Percentiles rank a stretch among this genome's conserved stretches.
These are phyloP conservation scores for Podospora pseudocomata DNA, from an alignment of 495 filamentous ascomycete species.

Conservation along the genomic window DNA sequence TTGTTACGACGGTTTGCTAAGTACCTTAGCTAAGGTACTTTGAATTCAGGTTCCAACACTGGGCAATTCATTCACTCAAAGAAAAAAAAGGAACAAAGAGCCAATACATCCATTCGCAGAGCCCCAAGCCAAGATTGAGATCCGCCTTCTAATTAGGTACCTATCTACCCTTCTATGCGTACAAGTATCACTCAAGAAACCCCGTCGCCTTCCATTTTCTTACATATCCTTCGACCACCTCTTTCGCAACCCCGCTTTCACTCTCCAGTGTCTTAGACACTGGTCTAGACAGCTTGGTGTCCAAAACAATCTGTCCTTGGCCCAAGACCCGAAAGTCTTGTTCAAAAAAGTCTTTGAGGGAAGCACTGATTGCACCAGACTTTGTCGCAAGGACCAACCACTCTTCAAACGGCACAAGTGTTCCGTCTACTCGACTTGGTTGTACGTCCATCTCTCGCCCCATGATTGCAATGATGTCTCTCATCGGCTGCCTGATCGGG, in stretches of 20 bases:
- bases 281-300: background rate
- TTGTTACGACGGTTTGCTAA: too few relatives aligned
- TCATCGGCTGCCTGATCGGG: background rate
- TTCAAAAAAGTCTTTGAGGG: background rate
- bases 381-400: background rate
- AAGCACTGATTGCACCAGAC: background rate
- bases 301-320: background rate
- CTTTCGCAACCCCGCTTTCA: background rate
- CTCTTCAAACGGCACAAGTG: background rate
- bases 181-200: background rate
- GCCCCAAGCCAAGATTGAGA: too few relatives aligned
- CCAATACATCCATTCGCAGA: too few relatives aligned
- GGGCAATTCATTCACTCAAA: too few relatives aligned
- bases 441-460: background rate
- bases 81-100: too few relatives aligned
- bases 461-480: background rate
- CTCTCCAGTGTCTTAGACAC: background rate
- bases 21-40: too few relatives aligned
- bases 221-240: background rate
- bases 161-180: too few relatives aligned
- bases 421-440: background rate
- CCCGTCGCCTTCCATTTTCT: background rate
- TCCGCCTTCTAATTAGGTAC: too few relatives aligned
- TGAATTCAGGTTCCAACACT: too few relatives aligned
- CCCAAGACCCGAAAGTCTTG: background rate